Evolutionary conservation across 2,329 filamentous ascomycete genomes (phyloP).

Genomic region (Sporothrix globosa): DNA sequence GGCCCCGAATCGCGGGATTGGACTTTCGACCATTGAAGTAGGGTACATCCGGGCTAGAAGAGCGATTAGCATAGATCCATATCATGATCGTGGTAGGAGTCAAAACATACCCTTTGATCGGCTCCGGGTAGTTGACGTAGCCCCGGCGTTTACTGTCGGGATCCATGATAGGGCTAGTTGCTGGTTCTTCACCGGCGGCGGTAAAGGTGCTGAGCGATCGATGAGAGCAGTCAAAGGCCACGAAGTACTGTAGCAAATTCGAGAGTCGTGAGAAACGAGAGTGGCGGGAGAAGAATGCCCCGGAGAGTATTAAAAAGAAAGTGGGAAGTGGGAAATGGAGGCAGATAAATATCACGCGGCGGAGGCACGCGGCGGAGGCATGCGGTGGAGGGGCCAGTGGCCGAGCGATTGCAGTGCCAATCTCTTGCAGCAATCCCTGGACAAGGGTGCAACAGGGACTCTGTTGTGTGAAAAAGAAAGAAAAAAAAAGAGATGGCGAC

Average conservation of each 20-base stretch:
- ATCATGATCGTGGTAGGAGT: neutral
- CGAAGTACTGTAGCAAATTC: neutral
- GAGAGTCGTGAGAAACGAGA: neutral
- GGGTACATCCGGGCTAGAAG: conserved; percentile 45
- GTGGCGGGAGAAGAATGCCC: neutral
- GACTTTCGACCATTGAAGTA: conserved; percentile 53
- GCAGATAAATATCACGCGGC: neutral
- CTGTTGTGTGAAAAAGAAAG: neutral
- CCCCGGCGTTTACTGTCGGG: conserved; percentile 33
- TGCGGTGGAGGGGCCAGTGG: neutral
- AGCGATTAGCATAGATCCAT: neutral
- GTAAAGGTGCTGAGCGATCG: no score
- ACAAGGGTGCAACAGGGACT: neutral
- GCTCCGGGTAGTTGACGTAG: conserved; percentile 47
- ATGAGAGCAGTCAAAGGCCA: neutral
- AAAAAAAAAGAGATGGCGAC: neutral
- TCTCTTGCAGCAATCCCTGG: conserved; percentile 9
- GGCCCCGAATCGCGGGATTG: conserved; percentile 63
- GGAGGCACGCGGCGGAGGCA: neutral
- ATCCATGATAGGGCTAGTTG: conserved; percentile 32
- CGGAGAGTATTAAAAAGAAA: neutral
- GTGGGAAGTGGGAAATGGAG: neutral
- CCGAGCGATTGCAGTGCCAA: neutral
- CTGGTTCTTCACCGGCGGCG: neutral
- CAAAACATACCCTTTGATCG: conserved; percentile 43